Base-by-base conservation (phyloP, 2,329 filamentous ascomycete genomes). In the Thyridium curvatum region DNA sequence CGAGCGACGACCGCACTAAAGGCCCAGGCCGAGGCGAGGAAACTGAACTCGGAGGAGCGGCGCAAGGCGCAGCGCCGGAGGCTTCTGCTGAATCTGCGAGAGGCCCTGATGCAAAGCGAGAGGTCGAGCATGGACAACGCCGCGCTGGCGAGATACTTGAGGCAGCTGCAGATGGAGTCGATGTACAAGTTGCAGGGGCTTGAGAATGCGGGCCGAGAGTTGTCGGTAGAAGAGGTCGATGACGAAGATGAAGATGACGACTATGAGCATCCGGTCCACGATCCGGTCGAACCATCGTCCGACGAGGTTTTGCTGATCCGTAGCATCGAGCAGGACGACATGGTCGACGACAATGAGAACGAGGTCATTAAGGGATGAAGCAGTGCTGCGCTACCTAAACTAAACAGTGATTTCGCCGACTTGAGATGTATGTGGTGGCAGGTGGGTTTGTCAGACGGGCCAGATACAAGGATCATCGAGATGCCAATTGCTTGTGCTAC, bases 161-260 rank as follows among this genome's bases (percentile, higher is more conserved):
- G 62, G 39, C 73, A 72, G 43, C 58, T 93, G 12, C 86, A 91
- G 54, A 73, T 73, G 35, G 86, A 94, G 39, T 95, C 95, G 52
- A 71, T 85, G 8, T 6, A 26, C 21, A 6, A 10, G 10, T 49
- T 69, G 4, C 68, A 76, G 8, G 90, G 94, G 86, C 71, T 77
- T 16, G 71, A 70, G 2, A 74, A 26, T 10, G 10, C 10, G 21
- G 21, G 21, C 21, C 21, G 21, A 10, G 21, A 6, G 21, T 6
- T 6, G 6, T 26, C 21, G 6, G 21, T 89, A 18, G 78, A 86
- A 2, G 44, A 46, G 7, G 17, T 13, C 4, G 18, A 21, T 2
- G 30, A 34, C 13, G 37, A 34, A 2, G 37, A 6, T 2, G 14
- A 42, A 2, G 34, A 33, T 10, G 26, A 13, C 8, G 6, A 26